These are phyloP conservation scores for Myxozyma geophila DNA, from an alignment of 805 yeast species.

Conservation along the genomic window DNA sequence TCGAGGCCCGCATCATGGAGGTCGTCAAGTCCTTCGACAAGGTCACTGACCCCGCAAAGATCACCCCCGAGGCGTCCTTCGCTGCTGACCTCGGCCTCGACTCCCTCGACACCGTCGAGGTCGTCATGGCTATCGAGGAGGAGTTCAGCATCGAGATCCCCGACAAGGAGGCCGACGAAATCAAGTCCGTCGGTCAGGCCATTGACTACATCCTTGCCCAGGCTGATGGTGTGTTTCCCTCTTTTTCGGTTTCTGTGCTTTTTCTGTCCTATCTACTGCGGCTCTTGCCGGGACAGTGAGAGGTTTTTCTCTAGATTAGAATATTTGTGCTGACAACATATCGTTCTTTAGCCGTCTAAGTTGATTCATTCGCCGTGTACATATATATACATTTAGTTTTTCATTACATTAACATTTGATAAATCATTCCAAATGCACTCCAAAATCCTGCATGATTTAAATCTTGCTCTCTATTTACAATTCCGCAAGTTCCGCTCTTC, in stretches of 20 bases:
- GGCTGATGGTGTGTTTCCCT: conserved; percentile 48
- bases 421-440: background rate
- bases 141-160: conserved; percentile 77
- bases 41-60: conserved; percentile 44
- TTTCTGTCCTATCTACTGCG: background rate
- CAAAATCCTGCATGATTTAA: background rate
- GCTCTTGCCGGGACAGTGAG: background rate
- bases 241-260: background rate
- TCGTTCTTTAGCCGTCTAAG: conserved; percentile 18
- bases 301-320: too few species aligned
- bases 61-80: conserved; percentile 49
- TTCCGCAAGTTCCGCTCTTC: background rate
- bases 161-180: conserved; percentile 89
- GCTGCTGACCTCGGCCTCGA: conserved; percentile 78
- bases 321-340: background rate
- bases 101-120: conserved; percentile 93
- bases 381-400: background rate
- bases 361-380: conserved; percentile 1
- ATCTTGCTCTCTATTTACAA: background rate
- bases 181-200: conserved; percentile 92
- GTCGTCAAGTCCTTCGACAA: conserved; percentile 72
- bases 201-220: conserved; percentile 77
- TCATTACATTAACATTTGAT: background rate
- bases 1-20: conserved; percentile 77
- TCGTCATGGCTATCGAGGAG: conserved; percentile 94